Base-by-base conservation (phyloP, 805 yeast genomes). In the Phaffomyces antillensis region DNA sequence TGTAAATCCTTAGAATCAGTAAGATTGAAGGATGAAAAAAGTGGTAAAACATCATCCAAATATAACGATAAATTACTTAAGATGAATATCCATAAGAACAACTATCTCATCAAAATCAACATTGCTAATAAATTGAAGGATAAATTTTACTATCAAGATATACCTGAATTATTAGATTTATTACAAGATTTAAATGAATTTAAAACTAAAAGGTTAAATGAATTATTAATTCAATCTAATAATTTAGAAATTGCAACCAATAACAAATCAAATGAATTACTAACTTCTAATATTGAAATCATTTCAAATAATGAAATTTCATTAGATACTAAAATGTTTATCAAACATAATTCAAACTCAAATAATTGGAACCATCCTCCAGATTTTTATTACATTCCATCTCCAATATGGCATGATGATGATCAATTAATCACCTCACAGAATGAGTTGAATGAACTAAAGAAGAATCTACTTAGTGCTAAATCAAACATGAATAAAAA, bases 391-490 rank as follows among this genome's bases (percentile, higher is more conserved):
- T 93, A 85, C 57, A 76, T 86, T 50, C 96, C 98, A 2, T 82
- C 95, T 24, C 81, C 89, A 28, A 83, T 93, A 36, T 93, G 99
- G 99, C 98, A 91, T 64, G 99, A 93, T 58, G 97, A 93, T 63
- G 96, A 88, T 52, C 68, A 76, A 32, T 73, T 86, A 56, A 72
- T 83, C 50, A 73, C 79, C 2, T 69, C 74, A 6, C 73, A 75
- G 37, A 80, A 76, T 36, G 73, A 71, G 7, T 65, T 83, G 42
- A 69, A 75, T 7, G 77, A 74, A 35, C 39, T 55, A 57, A 79
- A 76, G 58, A 67, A 70, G 45, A 65, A 66, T 42, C 65, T 86
- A 47, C 75, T 76, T 6, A 51, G 61, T 35, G 65, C 74, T 0
- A 64, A 64, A 43, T 55, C 63, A 36, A 57, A 50, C 4, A 64